phyloP scores from a whole-genome alignment of 2,329 filamentous ascomycete species.

The Mycosphaerelloides madeirae region DNA sequence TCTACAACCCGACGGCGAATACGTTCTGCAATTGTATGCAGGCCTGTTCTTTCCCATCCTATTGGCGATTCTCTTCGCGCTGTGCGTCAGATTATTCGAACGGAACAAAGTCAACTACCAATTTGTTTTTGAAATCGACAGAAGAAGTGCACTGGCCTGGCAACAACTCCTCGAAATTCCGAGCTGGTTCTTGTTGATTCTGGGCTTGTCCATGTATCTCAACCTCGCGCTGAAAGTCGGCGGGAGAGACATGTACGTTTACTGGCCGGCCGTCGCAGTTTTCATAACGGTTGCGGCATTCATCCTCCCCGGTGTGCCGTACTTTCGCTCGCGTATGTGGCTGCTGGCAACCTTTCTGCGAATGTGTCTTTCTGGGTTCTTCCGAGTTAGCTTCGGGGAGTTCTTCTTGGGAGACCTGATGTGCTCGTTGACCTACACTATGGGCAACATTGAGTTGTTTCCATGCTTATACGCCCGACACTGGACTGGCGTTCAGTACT shows the following conservation, averaged over 20 bases:
- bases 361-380: slow-evolving; percentile 75
- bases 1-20: slow-evolving; percentile 26
- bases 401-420: slow-evolving; percentile 98
- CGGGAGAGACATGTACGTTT: slow-evolving; percentile 65
- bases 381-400: slow-evolving; percentile 92
- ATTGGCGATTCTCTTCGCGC: slow-evolving; percentile 75
- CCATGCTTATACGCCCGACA: slow-evolving; percentile 82
- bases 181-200: slow-evolving; percentile 69
- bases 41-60: slow-evolving; percentile 84
- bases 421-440: slow-evolving; percentile 87
- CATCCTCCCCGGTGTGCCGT: slow-evolving; percentile 66
- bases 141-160: slow-evolving; percentile 77
- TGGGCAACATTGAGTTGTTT: slow-evolving; percentile 85
- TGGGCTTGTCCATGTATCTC: slow-evolving; percentile 80
- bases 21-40: slow-evolving; percentile 66
- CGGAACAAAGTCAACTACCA: slow-evolving; percentile 86
- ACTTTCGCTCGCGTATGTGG: slow-evolving; percentile 75
- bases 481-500: slow-evolving; percentile 80
- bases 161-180: slow-evolving; percentile 81
- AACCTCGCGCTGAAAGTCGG: slow-evolving; percentile 71
- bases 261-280: slow-evolving; percentile 80
- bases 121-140: slow-evolving; percentile 87
- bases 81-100: slow-evolving; percentile 80
- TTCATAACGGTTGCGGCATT: slow-evolving; percentile 64
- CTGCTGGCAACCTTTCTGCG: slow-evolving; percentile 86